A percentile compares a stretch with the other conserved stretches of the same genome.
These are phyloP conservation scores for Pyrenopolyporus hunteri DNA, from an alignment of 495 filamentous ascomycete species.

Conservation along the genomic window DNA sequence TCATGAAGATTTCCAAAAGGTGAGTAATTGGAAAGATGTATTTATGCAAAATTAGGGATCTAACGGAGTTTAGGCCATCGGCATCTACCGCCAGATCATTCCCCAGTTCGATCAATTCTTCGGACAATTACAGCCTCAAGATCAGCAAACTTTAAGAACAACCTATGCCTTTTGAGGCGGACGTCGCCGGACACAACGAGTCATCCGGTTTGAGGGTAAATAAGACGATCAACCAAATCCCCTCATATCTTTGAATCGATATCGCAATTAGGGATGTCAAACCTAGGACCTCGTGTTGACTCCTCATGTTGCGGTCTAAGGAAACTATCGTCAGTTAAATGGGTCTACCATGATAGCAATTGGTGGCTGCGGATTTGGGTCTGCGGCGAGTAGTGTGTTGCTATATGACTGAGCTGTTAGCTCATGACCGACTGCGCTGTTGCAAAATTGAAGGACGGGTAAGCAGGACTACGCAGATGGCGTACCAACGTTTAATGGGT, in stretches of 20 bases:
- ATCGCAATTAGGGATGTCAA: constrained; percentile 3
- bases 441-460: constrained; percentile 10
- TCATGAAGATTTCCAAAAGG: constrained; percentile 55
- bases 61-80: constrained; percentile 64
- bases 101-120: constrained; percentile 84
- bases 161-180: constrained; percentile 35
- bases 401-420: constrained; percentile 6
- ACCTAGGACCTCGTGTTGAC: not conserved
- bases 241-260: not conserved
- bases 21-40: constrained; percentile 15
- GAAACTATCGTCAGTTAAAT: constrained; percentile 3
- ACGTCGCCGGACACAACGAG: not conserved
- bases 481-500: constrained; percentile 8
- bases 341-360: constrained; percentile 7
- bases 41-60: constrained; percentile 14
- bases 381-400: constrained; percentile 18
- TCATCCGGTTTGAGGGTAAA: not conserved
- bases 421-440: constrained; percentile 8
- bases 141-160: constrained; percentile 60
- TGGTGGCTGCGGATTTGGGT: constrained; percentile 7
- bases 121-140: constrained; percentile 65
- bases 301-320: constrained; percentile 8
- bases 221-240: not conserved
- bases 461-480: not conserved
- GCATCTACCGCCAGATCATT: constrained; percentile 84